phyloP scores from a whole-genome alignment of 345 rosid species.

The Rubroshorea leprosula region DNA sequence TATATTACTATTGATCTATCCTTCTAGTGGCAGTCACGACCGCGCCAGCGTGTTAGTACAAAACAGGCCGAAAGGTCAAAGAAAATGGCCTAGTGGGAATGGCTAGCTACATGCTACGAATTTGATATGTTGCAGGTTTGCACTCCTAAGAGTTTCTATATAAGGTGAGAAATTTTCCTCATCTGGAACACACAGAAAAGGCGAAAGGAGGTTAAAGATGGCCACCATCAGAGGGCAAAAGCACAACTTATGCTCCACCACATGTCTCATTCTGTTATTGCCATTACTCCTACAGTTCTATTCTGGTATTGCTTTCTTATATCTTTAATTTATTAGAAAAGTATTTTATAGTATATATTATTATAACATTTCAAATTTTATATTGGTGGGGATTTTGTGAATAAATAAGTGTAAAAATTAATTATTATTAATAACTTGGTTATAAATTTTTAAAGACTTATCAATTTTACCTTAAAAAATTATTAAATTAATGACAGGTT shows the following conservation, averaged over 20 bases:
- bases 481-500: too few relatives aligned
- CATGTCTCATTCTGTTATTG: constrained; percentile 38
- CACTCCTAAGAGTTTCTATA: neutral
- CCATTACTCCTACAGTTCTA: constrained; percentile 39
- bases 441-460: too few relatives aligned
- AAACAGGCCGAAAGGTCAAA: constrained; percentile 30
- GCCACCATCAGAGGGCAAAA: constrained; percentile 20
- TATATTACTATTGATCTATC: too few relatives aligned
- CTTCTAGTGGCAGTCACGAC: too few relatives aligned
- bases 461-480: too few relatives aligned
- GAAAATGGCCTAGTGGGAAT: constrained; percentile 37
- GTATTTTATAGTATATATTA: neutral
- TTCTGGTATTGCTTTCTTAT: constrained; percentile 30
- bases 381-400: too few relatives aligned
- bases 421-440: too few relatives aligned
- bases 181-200: neutral
- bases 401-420: too few relatives aligned
- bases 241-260: constrained; percentile 15
- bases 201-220: constrained; percentile 17
- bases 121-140: neutral
- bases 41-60: constrained; percentile 19
- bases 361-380: too few relatives aligned
- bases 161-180: neutral
- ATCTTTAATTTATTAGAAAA: neutral
- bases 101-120: neutral